Evolutionary conservation across 495 filamentous ascomycete genomes (phyloP), one percentile per base, ranked within the genome.

Genomic region (Penicillium antarcticum): DNA sequence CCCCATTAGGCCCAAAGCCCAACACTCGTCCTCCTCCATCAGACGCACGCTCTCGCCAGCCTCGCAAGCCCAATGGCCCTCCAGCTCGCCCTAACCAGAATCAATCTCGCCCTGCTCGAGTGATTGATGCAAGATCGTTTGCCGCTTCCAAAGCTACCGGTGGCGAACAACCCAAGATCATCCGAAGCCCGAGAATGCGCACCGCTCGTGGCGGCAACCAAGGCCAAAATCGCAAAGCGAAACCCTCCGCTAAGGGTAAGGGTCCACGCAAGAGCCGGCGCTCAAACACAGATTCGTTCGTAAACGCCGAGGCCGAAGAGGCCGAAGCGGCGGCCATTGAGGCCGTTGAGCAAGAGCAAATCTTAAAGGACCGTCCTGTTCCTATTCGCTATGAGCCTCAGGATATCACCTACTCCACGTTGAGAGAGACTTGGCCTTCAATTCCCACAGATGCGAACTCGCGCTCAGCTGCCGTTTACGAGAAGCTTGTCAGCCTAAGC

Each of bases 371-470:
- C 6, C 69, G 61, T 8, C 68, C 69, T 5, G 50, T 42, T 4
- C 60, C 70, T 9, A 52, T 65, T 41, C 69, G 66, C 24, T 77
- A 77, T 35, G 56, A 60, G 17, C 74, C 74, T 7, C 52, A 54
- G 23, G 43, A 60, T 0, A 62, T 68, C 40, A 53, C 60, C 47
- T 55, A 65, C 35, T 54, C 60, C 17, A 58, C 57, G 29, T 41
- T 77, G 42, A 63, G 59, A 40, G 61, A 71, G 36, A 77, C 71
- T 0, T 76, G 73, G 74, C 74, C 74, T 35, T 66, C 70, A 35
- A 50, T 78, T 8, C 73, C 74, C 5, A 67, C 63, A 0, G 61
- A 63, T 33, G 31, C 40, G 3, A 60, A 62, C n/a, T 62, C 59
- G 1, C 57, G 54, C 13, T 62, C 61, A 3, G 67, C 64, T 34